Evolutionary conservation across 352 stramenopile genomes (phyloP).

Genomic region (Phytophthora pini): DNA sequence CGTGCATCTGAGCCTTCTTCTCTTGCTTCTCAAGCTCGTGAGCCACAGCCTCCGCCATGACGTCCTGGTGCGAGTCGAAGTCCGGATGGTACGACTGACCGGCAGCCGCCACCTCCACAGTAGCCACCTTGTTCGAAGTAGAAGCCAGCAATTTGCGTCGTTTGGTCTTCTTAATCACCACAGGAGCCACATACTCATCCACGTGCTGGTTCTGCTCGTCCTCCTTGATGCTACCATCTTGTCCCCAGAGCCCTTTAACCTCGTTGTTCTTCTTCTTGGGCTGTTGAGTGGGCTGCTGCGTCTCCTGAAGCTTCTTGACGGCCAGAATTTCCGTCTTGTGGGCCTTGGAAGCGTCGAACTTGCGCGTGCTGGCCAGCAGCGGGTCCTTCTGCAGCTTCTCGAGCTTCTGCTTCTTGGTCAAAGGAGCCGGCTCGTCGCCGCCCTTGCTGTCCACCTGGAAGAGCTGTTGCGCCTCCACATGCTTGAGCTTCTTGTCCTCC

Average conservation of each 20-base stretch:
- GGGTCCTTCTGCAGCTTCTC: conserved; percentile 73
- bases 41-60: conserved; percentile 74
- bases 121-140: conserved; percentile 75
- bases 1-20: conserved; percentile 45
- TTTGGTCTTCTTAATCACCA: conserved; percentile 65
- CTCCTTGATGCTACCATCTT: conserved; percentile 46
- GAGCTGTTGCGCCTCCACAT: conserved; percentile 69
- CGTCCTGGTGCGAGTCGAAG: conserved; percentile 82
- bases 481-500: conserved; percentile 83
- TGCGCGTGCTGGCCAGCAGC: conserved; percentile 69
- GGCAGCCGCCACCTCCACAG: conserved; percentile 72
- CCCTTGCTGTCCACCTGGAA: conserved; percentile 85
- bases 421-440: conserved; percentile 33
- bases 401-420: conserved; percentile 79
- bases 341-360: conserved; percentile 66
- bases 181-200: conserved; percentile 70
- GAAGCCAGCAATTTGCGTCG: conserved; percentile 59
- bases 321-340: conserved; percentile 63
- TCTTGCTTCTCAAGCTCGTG: conserved; percentile 74
- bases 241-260: conserved; percentile 48
- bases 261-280: conserved; percentile 27
- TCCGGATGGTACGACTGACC: conserved; percentile 90
- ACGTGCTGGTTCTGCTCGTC: conserved; percentile 44
- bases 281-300: conserved; percentile 16
- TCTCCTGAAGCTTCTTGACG: conserved; percentile 62